Base-by-base conservation (phyloP, 352 stramenopile species). In the Phytophthora chlamydospora region DNA sequence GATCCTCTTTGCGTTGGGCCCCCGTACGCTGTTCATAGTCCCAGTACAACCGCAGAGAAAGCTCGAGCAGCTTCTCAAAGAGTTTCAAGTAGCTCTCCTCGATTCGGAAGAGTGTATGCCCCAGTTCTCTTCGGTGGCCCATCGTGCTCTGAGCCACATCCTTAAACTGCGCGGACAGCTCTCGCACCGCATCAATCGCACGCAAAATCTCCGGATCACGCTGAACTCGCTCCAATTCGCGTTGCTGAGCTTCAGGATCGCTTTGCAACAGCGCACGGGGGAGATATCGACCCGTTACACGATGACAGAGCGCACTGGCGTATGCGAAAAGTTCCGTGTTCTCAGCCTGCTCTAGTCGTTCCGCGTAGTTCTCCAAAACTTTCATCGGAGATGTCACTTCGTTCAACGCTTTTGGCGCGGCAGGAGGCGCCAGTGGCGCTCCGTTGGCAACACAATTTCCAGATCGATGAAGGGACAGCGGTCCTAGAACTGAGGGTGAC, bases 1-100 rank as follows among this genome's bases (percentile, higher is more conserved):
- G 87, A 41, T 90, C 78, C 6, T 76, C 71, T 24, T 38, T 68
- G 12, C 79, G 76, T 46, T 88, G 75, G 6, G 58, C 69, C 14
- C 76, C 80, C 5, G 70, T 75, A 8, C 81, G 71, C 10, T 83
- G 67, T 14, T 89, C 79, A 43, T 90, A 92, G 9, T 75, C 76
- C 79, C 82, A 90, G 45, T 90, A 92, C 58, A 92, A 71, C 0
- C 79, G 68, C 44, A 92, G 16, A 3, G 83, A 88, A 34, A 89
- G 70, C 58, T 90, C 83, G n/a, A 90, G 47, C 31, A 92, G 61
- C 58, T 88, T 88, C 39, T 92, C 83, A 68, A 90, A 92, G 1
- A 90, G 66, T 40, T 85, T 86, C 36, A 92, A 54, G 45, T 92
- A 92, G 45, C 63, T 89, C 44, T 88, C 79, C 66, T 92, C 80